Evolutionary conservation across 2,329 filamentous ascomycete genomes (phyloP).

Genomic region (Trichophyton verrucosum): DNA sequence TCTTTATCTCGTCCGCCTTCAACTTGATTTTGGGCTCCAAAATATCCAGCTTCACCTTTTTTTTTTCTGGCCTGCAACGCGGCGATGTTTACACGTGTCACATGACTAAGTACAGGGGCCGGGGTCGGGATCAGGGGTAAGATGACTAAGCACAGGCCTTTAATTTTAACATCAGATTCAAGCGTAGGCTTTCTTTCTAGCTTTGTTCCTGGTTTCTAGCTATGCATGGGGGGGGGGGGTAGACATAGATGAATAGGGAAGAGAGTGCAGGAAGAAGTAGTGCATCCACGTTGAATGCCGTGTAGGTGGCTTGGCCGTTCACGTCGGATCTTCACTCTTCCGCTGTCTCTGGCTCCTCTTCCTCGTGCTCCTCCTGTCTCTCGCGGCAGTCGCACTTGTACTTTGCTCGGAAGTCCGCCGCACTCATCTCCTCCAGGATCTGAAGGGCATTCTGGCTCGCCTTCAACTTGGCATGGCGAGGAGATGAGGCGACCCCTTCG

Average conservation of each 20-base stretch:
- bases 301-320: too few species aligned
- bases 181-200: neutral
- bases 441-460: slow-evolving; percentile 32
- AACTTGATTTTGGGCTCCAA: neutral
- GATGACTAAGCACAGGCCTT: slow-evolving; percentile 1
- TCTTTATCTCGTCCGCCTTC: neutral
- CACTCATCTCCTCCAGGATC: slow-evolving; percentile 37
- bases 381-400: slow-evolving; percentile 53
- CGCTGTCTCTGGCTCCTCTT: neutral
- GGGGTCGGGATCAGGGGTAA: slow-evolving; percentile 1
- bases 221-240: too few species aligned
- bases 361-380: neutral
- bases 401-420: slow-evolving; percentile 46
- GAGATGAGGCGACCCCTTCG: slow-evolving; percentile 48
- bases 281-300: too few species aligned
- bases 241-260: neutral
- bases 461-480: slow-evolving; percentile 58
- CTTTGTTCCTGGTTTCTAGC: too few species aligned
- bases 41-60: slow-evolving; percentile 5
- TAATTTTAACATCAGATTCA: neutral
- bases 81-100: slow-evolving; percentile 14
- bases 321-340: neutral
- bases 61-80: slow-evolving; percentile 12
- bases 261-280: neutral
- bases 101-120: neutral